These are phyloP conservation scores for Tricholoma furcatifolium DNA, from an alignment of 768 basidiomycete genomes.

Conservation along the genomic window DNA sequence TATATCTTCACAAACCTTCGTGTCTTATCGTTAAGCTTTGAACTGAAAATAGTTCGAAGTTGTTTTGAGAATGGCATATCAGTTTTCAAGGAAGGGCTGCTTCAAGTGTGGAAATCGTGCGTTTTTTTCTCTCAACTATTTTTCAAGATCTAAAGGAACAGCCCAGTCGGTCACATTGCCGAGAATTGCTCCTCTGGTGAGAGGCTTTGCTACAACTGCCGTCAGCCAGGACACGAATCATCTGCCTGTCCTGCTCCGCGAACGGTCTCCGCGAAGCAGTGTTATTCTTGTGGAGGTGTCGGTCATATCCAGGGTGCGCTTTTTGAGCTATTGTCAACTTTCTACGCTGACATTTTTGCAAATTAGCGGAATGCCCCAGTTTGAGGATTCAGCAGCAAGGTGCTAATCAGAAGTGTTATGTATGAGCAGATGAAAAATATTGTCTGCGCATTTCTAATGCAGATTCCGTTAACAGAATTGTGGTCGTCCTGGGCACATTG, in stretches of 20 bases:
- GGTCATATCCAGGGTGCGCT: conserved; percentile 73
- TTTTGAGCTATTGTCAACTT: background rate
- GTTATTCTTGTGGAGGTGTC: conserved; percentile 90
- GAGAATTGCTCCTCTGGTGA: conserved; percentile 88
- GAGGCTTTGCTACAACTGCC: conserved; percentile 92
- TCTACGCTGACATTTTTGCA: background rate
- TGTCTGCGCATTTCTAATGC: conserved; percentile 3
- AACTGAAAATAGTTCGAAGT: conserved; percentile 28
- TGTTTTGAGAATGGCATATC: conserved; percentile 70
- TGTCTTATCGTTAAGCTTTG: background rate
- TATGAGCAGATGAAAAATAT: conserved; percentile 34
- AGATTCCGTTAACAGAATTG: conserved; percentile 53
- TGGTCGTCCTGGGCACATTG: conserved; percentile 81
- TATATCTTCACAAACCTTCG: conserved; percentile 3
- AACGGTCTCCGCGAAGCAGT: conserved; percentile 83
- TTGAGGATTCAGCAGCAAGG: conserved; percentile 64
- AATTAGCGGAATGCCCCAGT: conserved; percentile 75
- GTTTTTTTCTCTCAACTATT: conserved; percentile 27
- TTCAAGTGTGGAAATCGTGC: conserved; percentile 93
- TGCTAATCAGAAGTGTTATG: conserved; percentile 81
- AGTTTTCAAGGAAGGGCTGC: conserved; percentile 84
- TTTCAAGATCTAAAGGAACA: conserved; percentile 6
- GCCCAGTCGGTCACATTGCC: conserved; percentile 86
- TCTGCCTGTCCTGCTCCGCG: conserved; percentile 84
- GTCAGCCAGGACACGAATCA: conserved; percentile 92